Conservation (phyloP, 768 basidiomycete species). For the Termitomyces titanicus region DNA sequence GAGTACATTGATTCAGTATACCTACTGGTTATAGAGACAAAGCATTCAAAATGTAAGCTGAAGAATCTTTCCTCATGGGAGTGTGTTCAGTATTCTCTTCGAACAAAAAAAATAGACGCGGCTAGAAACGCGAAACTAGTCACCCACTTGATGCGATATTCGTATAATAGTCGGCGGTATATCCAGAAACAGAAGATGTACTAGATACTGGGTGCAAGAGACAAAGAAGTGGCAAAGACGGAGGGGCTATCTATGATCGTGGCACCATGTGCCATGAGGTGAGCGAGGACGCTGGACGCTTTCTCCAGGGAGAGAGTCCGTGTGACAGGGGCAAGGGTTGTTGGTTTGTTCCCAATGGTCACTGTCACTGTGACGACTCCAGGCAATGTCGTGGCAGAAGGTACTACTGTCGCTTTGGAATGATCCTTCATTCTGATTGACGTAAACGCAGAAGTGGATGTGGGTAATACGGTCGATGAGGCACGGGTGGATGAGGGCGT, state of each 20-base stretch:
- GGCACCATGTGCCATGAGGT: conserved; percentile 27
- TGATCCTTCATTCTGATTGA: background rate
- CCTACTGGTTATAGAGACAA: too few species aligned
- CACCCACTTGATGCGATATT: background rate
- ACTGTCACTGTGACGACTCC: conserved; percentile 30
- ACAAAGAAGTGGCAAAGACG: background rate
- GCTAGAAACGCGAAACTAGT: background rate
- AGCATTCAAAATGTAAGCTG: too few species aligned
- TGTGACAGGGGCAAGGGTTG: conserved; percentile 32
- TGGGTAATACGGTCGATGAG: too few species aligned
- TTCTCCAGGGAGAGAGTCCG: conserved; percentile 40
- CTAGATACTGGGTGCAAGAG: background rate
- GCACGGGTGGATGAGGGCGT: background rate
- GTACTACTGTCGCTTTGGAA: conserved; percentile 4
- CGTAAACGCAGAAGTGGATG: background rate
- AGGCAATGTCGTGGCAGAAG: background rate
- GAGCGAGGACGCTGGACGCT: conserved; percentile 37
- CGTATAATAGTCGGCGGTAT: background rate
- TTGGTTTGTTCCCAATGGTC: conserved; percentile 19
- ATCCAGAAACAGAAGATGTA: background rate
- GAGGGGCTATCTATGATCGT: conserved; percentile 9
- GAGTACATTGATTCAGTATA: too few species aligned
- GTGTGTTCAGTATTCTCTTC: too few species aligned
- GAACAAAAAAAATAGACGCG: too few species aligned
- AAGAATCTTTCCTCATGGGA: too few species aligned